Conservation (phyloP, 768 basidiomycete species). For the Mycena rosella region DNA sequence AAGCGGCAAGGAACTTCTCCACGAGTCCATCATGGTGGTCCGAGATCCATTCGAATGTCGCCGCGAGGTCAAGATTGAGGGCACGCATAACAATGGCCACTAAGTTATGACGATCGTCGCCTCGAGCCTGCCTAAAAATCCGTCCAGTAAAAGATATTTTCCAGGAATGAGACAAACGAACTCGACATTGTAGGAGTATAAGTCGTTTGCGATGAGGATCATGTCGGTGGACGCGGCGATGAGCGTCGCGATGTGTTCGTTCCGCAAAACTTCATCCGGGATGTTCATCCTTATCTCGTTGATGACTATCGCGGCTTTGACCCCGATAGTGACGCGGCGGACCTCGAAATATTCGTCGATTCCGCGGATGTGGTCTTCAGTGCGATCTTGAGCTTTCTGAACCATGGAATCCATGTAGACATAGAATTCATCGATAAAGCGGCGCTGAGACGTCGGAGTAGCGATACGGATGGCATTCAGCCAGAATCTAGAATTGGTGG, state of each 20-base stretch:
- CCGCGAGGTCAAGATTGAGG: slow-evolving; percentile 10
- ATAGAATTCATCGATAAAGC: slow-evolving; percentile 48
- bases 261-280: slow-evolving; percentile 12
- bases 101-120: slow-evolving; percentile 18
- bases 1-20: slow-evolving; percentile 6
- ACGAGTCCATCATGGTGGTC: slow-evolving; percentile 3
- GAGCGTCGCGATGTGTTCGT: slow-evolving; percentile 15
- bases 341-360: slow-evolving; percentile 48
- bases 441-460: slow-evolving; percentile 34
- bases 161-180: slow-evolving; percentile 5
- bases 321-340: slow-evolving; percentile 49
- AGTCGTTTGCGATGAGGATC: slow-evolving; percentile 6
- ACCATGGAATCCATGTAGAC: slow-evolving; percentile 47
- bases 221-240: slow-evolving; percentile 5
- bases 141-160: neutral
- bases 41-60: slow-evolving; percentile 11
- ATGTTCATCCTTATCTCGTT: slow-evolving; percentile 15
- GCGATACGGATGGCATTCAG: slow-evolving; percentile 35
- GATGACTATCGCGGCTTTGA: slow-evolving; percentile 41
- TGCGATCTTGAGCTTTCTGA: slow-evolving; percentile 48
- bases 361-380: slow-evolving; percentile 35
- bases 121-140: slow-evolving; percentile 16
- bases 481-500: slow-evolving; percentile 40
- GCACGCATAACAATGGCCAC: slow-evolving; percentile 11
- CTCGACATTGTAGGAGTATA: slow-evolving; percentile 20